A percentile compares a stretch with the other conserved stretches of the same genome.
Evolutionary conservation across 192 early-diverging fungal genomes (phyloP).

Genomic region (Backusella mclennaniae): DNA sequence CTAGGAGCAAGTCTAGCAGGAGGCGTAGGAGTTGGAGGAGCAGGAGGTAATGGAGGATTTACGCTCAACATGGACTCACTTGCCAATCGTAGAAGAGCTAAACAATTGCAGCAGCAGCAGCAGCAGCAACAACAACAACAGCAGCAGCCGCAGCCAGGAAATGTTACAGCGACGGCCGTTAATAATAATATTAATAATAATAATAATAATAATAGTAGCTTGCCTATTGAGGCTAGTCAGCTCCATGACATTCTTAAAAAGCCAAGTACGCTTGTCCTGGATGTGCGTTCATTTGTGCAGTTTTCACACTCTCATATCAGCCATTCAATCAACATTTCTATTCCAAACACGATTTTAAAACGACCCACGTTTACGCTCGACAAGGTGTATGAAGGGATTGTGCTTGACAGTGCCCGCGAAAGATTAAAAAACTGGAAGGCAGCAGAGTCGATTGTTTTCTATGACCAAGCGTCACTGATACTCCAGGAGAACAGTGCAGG

Average conservation of each 20-base stretch:
- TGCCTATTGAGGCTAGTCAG: neutral
- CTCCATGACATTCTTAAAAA: neutral
- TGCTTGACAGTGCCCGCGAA: constrained; percentile 47
- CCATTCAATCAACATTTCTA: constrained; percentile 63
- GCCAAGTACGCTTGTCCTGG: constrained; percentile 39
- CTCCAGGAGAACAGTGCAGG: constrained; percentile 49
- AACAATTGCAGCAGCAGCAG: constrained; percentile 10
- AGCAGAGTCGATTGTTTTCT: constrained; percentile 62
- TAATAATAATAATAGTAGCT: neutral
- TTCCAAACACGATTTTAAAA: constrained; percentile 74
- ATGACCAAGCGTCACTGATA: constrained; percentile 56
- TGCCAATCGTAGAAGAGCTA: constrained; percentile 12
- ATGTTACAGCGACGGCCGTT: neutral
- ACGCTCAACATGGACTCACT: constrained; percentile 15
- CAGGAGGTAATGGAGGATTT: neutral
- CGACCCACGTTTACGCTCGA: constrained; percentile 62
- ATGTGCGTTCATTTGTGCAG: constrained; percentile 65
- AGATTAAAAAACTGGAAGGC: constrained; percentile 52
- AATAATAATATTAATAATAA: neutral
- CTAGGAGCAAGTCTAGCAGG: neutral
- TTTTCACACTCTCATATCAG: constrained; percentile 52
- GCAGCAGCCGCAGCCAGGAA: neutral
- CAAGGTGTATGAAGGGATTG: constrained; percentile 57
- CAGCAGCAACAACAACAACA: constrained; percentile 7
- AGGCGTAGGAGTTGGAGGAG: neutral